Evolutionary conservation across 2,329 filamentous ascomycete genomes (phyloP).

Genomic region (Shiraia bambusicola): DNA sequence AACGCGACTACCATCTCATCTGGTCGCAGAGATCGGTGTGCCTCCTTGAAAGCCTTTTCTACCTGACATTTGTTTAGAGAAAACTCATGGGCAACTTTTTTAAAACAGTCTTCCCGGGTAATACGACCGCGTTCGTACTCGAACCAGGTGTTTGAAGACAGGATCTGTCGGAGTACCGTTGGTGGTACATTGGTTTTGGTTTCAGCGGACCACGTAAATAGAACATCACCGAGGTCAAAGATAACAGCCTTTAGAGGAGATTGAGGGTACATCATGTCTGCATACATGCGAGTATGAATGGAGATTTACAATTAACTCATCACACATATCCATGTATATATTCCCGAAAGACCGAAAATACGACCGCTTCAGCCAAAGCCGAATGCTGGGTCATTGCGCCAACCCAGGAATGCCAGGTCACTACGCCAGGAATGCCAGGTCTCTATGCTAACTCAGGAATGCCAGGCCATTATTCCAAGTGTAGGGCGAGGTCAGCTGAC

Average conservation of each 20-base stretch:
- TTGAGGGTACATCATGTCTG: slow-evolving; percentile 1
- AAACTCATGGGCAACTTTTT: slow-evolving; percentile 17
- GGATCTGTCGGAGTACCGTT: slow-evolving; percentile 17
- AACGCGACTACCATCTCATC: slow-evolving; percentile 22
- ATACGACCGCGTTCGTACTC: slow-evolving; percentile 26
- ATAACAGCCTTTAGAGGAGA: slow-evolving; percentile 19
- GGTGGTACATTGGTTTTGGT: slow-evolving; percentile 24
- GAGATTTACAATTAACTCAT: not conserved
- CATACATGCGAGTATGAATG: not conserved
- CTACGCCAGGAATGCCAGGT: not conserved
- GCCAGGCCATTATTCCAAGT: not conserved
- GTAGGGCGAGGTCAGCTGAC: no score
- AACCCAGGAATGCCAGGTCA: not conserved
- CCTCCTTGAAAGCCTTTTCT: slow-evolving; percentile 24
- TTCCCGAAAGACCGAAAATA: not conserved
- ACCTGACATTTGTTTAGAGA: slow-evolving; percentile 25
- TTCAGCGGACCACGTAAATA: slow-evolving; percentile 33
- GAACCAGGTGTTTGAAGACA: slow-evolving; percentile 25
- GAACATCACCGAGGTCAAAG: slow-evolving; percentile 38
- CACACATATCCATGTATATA: slow-evolving; percentile 1
- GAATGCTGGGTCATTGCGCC: not conserved
- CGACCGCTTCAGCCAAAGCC: not conserved
- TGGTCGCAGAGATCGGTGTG: slow-evolving; percentile 22
- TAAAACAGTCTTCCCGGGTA: slow-evolving; percentile 15
- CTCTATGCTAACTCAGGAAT: not conserved